These are phyloP conservation scores for Dothistroma pini DNA, from an alignment of 2,329 filamentous ascomycete genomes.

Conservation along the genomic window DNA sequence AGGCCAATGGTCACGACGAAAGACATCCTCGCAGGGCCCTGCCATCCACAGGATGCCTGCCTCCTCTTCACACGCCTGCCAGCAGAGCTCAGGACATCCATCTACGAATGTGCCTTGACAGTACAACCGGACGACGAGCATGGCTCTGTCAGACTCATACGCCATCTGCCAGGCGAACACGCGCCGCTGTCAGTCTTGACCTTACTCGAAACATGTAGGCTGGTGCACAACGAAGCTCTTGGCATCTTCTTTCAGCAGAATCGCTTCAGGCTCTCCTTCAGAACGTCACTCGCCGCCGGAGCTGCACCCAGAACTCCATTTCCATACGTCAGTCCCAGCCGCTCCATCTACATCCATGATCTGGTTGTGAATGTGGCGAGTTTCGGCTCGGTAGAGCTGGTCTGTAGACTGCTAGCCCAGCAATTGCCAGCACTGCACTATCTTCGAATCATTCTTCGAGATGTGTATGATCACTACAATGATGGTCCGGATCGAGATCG, in stretches of 20 bases:
- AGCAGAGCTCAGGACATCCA: constrained; percentile 25
- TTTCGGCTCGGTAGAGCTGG: neutral
- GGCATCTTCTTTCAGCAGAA: neutral
- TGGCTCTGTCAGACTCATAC: neutral
- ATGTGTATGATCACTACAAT: neutral
- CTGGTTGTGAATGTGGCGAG: neutral
- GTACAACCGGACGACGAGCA: neutral
- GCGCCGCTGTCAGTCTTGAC: neutral
- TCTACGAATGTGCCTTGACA: constrained; percentile 26
- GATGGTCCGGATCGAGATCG: neutral
- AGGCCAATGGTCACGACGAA: neutral
- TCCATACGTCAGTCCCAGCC: neutral
- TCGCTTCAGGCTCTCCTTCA: neutral
- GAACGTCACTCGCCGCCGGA: neutral
- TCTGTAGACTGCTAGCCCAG: neutral
- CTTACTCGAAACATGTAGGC: neutral
- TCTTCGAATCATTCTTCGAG: neutral
- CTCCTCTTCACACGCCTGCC: constrained; percentile 17
- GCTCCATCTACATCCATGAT: neutral
- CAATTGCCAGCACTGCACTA: neutral
- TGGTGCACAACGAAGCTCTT: neutral
- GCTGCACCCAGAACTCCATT: neutral
- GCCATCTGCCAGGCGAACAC: neutral
- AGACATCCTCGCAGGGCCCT: neutral
- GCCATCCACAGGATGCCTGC: neutral